phyloP scores from a whole-genome alignment of 2,329 filamentous ascomycete genomes.

The Aspergillus brunneoviolaceus region DNA sequence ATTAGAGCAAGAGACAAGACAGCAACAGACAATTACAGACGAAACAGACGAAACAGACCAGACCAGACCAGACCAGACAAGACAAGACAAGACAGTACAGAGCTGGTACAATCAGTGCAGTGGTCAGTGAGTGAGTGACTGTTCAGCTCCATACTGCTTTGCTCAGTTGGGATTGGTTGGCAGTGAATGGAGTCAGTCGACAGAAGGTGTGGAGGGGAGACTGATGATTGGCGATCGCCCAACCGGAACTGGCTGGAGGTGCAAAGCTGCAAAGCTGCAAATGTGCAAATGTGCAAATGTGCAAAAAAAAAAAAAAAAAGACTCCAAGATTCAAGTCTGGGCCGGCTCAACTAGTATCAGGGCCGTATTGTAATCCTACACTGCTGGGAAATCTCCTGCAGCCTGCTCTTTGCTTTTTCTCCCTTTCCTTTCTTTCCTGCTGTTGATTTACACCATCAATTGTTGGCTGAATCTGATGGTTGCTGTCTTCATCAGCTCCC shows the following conservation, averaged over 20 bases:
- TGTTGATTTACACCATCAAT: not conserved
- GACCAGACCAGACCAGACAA: too few species aligned
- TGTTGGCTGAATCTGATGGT: not conserved
- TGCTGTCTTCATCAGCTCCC: not conserved
- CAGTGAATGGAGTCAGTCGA: slow-evolving; percentile 12
- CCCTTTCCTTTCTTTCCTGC: not conserved
- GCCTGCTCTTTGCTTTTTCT: not conserved
- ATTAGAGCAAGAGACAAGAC: slow-evolving; percentile 17
- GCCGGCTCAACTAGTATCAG: slow-evolving; percentile 3
- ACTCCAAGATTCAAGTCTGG: not conserved
- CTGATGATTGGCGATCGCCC: slow-evolving; percentile 24
- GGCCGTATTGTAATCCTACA: slow-evolving; percentile 9
- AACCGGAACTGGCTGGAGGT: slow-evolving; percentile 19
- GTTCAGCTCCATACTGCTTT: not conserved
- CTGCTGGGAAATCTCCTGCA: not conserved
- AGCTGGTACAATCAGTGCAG: slow-evolving; percentile 8
- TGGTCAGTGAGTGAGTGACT: not conserved
- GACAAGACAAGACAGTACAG: slow-evolving; percentile 13
- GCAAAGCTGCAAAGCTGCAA: not conserved
- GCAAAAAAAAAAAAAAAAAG: not conserved
- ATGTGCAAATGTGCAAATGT: too few species aligned
- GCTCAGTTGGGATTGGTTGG: slow-evolving; percentile 10
- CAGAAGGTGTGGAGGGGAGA: slow-evolving; percentile 15
- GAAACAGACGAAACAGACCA: too few species aligned
- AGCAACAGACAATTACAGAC: not conserved